Conservation (phyloP, 345 rosid species). For the Aquilaria yunnanensis region DNA sequence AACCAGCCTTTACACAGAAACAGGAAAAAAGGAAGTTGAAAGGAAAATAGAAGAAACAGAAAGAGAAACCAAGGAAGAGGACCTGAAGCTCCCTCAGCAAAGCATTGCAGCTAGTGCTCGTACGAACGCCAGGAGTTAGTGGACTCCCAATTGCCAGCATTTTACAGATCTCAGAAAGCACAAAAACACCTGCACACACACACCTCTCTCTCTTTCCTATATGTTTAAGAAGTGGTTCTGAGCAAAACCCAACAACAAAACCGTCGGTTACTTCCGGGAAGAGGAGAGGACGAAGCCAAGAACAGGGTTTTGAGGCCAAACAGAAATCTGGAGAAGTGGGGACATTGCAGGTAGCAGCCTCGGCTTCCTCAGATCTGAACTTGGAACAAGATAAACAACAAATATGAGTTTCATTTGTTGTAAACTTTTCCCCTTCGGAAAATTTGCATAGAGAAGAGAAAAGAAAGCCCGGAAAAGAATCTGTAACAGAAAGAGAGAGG, state of each 20-base stretch:
- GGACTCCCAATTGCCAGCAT: conserved; percentile 80
- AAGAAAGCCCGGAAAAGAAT: conserved; percentile 6
- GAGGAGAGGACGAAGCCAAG: conserved; percentile 11
- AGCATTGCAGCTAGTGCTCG: conserved; percentile 66
- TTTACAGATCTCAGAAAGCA: conserved; percentile 18
- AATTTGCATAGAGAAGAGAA: neutral
- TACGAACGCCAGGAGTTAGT: conserved; percentile 33
- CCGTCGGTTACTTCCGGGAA: conserved; percentile 13
- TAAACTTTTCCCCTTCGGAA: neutral
- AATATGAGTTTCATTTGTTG: neutral
- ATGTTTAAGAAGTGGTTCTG: conserved; percentile 17
- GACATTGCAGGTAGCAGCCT: conserved; percentile 27
- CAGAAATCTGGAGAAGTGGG: conserved; percentile 16
- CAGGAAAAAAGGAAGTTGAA: conserved; percentile 4
- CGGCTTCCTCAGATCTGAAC: conserved; percentile 42
- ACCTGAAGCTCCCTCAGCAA: conserved; percentile 95
- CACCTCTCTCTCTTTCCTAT: conserved; percentile 13
- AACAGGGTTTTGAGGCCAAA: conserved; percentile 18
- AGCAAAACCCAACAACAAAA: conserved; percentile 13
- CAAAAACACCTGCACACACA: conserved; percentile 6
- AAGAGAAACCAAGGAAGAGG: conserved; percentile 15
- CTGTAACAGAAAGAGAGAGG: conserved; percentile 10
- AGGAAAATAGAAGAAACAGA: neutral
- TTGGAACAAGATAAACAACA: conserved; percentile 12
- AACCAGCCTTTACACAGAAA: conserved; percentile 11